Conservation (phyloP, 345 rosid species). For the Citrus inodora region DNA sequence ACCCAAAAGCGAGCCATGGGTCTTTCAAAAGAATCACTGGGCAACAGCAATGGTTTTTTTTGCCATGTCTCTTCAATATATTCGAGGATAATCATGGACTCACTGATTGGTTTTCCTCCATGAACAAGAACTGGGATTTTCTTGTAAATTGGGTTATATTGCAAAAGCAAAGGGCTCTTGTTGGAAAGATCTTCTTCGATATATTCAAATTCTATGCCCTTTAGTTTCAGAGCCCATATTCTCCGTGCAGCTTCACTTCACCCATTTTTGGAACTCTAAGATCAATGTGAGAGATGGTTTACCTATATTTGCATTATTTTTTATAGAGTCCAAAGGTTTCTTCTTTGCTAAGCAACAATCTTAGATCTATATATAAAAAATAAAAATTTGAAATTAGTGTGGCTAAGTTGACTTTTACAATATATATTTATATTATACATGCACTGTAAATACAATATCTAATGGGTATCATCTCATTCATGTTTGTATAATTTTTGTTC, state of each 20-base stretch:
- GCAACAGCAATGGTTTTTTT: too few relatives aligned
- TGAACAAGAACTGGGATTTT: neutral
- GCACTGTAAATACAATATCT: too few relatives aligned
- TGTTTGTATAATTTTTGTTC: too few relatives aligned
- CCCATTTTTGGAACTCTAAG: neutral
- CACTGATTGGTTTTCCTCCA: constrained; percentile 1
- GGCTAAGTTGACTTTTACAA: too few relatives aligned
- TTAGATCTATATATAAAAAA: too few relatives aligned
- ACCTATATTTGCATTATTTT: too few relatives aligned
- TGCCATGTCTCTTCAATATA: constrained; percentile 1
- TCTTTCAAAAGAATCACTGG: too few relatives aligned
- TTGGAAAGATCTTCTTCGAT: neutral
- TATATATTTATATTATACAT: too few relatives aligned
- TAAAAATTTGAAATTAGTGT: too few relatives aligned
- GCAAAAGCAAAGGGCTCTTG: neutral
- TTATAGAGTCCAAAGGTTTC: too few relatives aligned
- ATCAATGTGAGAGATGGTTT: neutral
- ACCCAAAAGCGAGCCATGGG: constrained; percentile 1
- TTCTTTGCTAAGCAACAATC: too few relatives aligned
- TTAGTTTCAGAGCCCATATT: constrained; percentile 3
- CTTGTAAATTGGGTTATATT: neutral
- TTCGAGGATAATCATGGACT: constrained; percentile 11
- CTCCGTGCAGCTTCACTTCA: neutral
- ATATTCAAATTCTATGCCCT: neutral
- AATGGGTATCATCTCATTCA: too few relatives aligned